phyloP scores from a whole-genome alignment of 1,284 basidiomycete species.

The Leccinum discolor region DNA sequence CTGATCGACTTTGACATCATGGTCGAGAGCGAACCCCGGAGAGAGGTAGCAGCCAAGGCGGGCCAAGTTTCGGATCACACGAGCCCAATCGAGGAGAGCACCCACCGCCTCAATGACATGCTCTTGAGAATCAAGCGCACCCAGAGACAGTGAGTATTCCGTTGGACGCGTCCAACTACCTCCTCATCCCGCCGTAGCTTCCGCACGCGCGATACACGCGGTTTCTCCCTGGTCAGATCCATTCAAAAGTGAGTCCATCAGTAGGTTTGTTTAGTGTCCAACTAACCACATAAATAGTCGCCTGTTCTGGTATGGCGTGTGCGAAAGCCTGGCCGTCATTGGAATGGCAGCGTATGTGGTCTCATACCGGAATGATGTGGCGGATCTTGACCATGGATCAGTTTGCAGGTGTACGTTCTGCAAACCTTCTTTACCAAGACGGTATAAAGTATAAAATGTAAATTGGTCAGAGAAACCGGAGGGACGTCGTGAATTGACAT shows the following conservation, averaged over 20 bases:
- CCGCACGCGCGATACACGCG: constrained; percentile 81
- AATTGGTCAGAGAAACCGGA: constrained; percentile 23
- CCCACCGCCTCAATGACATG: constrained; percentile 87
- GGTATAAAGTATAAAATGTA: constrained; percentile 1
- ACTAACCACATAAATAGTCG: constrained; percentile 49
- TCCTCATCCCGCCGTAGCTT: constrained; percentile 48
- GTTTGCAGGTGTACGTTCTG: constrained; percentile 6
- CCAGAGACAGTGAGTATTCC: constrained; percentile 78
- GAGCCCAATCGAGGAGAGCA: constrained; percentile 88
- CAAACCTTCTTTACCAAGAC: no score
- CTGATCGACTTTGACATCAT: constrained; percentile 97
- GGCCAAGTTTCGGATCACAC: constrained; percentile 91
- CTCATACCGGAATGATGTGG: not conserved
- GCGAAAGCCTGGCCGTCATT: constrained; percentile 77
- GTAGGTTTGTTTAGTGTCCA: constrained; percentile 17
- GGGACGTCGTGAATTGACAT: constrained; percentile 49
- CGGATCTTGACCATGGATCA: constrained; percentile 29
- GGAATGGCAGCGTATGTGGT: constrained; percentile 78
- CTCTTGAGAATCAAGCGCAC: constrained; percentile 86
- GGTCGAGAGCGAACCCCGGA: constrained; percentile 93
- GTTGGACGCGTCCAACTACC: not conserved
- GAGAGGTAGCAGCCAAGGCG: constrained; percentile 79
- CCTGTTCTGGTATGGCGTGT: constrained; percentile 87
- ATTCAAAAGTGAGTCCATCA: constrained; percentile 63
- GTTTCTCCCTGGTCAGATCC: constrained; percentile 78